Evolutionary conservation across 2,329 filamentous ascomycete species (phyloP), one percentile per base, ranked within the genome.

Genomic region (Lachnellula cervina): DNA sequence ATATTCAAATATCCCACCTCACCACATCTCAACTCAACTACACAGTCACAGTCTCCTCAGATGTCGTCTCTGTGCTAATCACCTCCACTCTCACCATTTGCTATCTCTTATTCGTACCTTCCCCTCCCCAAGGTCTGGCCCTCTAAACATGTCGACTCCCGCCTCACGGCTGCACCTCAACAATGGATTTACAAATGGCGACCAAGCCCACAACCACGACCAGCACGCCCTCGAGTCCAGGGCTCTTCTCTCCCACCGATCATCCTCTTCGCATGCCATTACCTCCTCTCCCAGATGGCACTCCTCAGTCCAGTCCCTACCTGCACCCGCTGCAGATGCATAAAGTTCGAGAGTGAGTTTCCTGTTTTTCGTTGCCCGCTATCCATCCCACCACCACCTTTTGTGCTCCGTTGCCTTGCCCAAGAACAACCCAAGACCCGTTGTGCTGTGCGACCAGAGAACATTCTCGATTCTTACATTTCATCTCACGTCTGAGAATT

Each of bases 261-360:
- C 73, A 59, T 50, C 61, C 61, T 13, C 60, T 45, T 49, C 62
- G 51, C 21, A 56, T 55, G 19, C 53, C 60, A 32, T 52, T 76
- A 32, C 74, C 78, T 28, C 66, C 75, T 28, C 81, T 80, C 57
- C 62, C 64, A 40, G 82, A 84, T 66, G 77, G 74, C 57, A 77
- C 78, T 25, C 67, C 72, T 46, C 66, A 74, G 42, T 75, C 76
- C 55, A 86, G 81, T 64, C 84, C 86, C 1, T 86, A 81, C 65
- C 72, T 89, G 54, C 87, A 90, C 66, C 86, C 87, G 35, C 72
- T 88, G 54, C 87, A 90, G 70, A 81, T 82, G 58, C 86, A 88
- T 70, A 84, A 80, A 71, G 88, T 90, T 50, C 80, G 87, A 80
- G 88, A 91, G 86, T 89, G 78, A 79, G 85, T 81, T 51, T 8